phyloP scores from a whole-genome alignment of 140 eudicot species.

The Oenanthe javanica region DNA sequence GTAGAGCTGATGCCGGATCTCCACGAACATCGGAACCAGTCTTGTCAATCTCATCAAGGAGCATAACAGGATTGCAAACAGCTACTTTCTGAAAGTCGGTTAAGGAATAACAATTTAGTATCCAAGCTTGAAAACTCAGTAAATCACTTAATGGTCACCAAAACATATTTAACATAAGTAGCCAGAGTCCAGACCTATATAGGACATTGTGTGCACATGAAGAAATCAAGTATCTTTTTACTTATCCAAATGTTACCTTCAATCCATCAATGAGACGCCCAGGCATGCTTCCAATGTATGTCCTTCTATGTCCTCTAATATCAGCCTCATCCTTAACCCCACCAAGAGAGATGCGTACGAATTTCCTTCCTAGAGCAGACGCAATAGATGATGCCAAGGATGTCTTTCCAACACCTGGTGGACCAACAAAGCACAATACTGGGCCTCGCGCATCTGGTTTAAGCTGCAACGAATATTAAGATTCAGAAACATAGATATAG shows the following conservation, averaged over 20 bases:
- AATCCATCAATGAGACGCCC: constrained; percentile 58
- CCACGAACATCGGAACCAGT: constrained; percentile 98
- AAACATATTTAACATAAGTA: constrained; percentile 20
- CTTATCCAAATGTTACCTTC: constrained; percentile 43
- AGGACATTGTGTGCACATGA: background rate
- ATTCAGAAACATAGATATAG: constrained; percentile 3
- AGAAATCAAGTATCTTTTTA: background rate
- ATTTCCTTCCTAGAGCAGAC: constrained; percentile 1
- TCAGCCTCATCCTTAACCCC: constrained; percentile 5
- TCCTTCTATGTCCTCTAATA: background rate
- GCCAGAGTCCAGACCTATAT: background rate
- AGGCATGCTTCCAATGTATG: background rate
- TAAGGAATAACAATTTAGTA: constrained; percentile 12
- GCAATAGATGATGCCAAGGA: constrained; percentile 65
- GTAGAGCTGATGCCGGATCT: constrained; percentile 91
- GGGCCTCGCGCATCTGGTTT: constrained; percentile 98
- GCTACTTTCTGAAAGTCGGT: constrained; percentile 63
- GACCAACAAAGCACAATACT: constrained; percentile 89
- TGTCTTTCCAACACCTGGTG: constrained; percentile 98
- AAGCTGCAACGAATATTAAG: constrained; percentile 46
- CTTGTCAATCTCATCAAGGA: constrained; percentile 97
- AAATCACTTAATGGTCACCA: constrained; percentile 11
- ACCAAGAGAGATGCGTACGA: background rate
- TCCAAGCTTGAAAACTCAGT: constrained; percentile 1
- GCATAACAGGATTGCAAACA: constrained; percentile 94